phyloP scores from a whole-genome alignment of 768 basidiomycete species.

The Nevesoporus exiguus region DNA sequence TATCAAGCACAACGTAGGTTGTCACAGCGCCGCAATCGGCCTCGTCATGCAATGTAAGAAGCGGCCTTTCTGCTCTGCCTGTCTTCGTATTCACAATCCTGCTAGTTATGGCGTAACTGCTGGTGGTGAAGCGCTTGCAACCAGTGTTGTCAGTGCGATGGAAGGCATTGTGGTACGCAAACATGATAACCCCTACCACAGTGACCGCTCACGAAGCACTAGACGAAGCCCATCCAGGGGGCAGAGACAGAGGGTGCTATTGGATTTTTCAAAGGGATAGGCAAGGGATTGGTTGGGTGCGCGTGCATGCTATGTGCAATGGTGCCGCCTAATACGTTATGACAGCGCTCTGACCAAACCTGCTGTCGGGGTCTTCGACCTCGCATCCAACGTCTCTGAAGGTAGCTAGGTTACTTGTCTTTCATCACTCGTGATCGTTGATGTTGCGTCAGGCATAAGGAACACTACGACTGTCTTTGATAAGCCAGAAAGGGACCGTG shows the following conservation, averaged over 20 bases:
- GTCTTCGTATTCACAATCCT: not conserved
- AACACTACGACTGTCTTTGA: slow-evolving; percentile 99
- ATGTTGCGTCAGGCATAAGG: slow-evolving; percentile 67
- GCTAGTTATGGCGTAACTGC: slow-evolving; percentile 90
- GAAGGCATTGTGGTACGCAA: slow-evolving; percentile 84
- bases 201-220: slow-evolving; percentile 6
- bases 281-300: slow-evolving; percentile 93
- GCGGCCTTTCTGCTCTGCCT: not conserved
- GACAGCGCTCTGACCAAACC: slow-evolving; percentile 90
- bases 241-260: slow-evolving; percentile 91
- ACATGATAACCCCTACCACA: slow-evolving; percentile 5
- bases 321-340: not conserved
- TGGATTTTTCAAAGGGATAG: slow-evolving; percentile 97
- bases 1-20: slow-evolving; percentile 88
- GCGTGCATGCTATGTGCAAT: not conserved
- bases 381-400: slow-evolving; percentile 92
- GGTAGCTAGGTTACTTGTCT: slow-evolving; percentile 41
- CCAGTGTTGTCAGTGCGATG: slow-evolving; percentile 90
- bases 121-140: slow-evolving; percentile 91
- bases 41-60: slow-evolving; percentile 88
- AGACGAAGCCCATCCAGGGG: slow-evolving; percentile 97
- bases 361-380: slow-evolving; percentile 92
- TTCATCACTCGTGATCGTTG: not conserved
- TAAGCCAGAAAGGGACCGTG: slow-evolving; percentile 81
- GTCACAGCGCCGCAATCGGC: slow-evolving; percentile 89